Percentiles rank a stretch among this genome's conserved stretches.
These are phyloP conservation scores for Crithidia thermophila DNA, from an alignment of 208 protist species.

Conservation along the genomic window DNA sequence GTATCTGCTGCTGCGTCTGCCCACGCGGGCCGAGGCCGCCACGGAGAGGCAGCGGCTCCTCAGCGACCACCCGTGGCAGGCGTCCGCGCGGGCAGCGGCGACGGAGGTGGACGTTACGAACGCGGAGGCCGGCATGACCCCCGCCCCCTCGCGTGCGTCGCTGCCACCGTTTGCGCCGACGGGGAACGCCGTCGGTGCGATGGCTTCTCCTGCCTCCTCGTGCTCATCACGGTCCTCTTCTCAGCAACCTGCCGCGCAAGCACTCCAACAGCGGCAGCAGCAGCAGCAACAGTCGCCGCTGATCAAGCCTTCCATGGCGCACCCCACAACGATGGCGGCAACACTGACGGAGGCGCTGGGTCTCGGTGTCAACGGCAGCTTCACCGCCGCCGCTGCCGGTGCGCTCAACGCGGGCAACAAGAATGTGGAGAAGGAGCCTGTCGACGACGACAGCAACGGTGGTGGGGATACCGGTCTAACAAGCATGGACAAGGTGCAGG, in stretches of 20 bases:
- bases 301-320: neutral
- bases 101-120: neutral
- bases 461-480: neutral
- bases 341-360: conserved; percentile 27
- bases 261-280: neutral
- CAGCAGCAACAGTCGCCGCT: neutral
- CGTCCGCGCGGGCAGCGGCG: neutral
- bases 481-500: too few relatives aligned
- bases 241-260: neutral
- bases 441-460: neutral
- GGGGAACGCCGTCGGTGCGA: neutral
- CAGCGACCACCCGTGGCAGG: too few relatives aligned
- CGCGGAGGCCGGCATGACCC: neutral
- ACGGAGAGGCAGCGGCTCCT: conserved; percentile 7
- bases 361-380: conserved; percentile 10
- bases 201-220: neutral
- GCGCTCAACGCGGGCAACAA: neutral
- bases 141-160: neutral
- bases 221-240: conserved; percentile 1
- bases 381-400: neutral
- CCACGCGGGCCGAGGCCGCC: conserved; percentile 14
- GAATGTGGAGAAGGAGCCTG: neutral
- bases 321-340: conserved; percentile 22
- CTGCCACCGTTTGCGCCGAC: neutral
- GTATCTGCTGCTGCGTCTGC: conserved; percentile 17